Conservation (phyloP, 202 grass and related monocot species). For the Musa balbisiana region DNA sequence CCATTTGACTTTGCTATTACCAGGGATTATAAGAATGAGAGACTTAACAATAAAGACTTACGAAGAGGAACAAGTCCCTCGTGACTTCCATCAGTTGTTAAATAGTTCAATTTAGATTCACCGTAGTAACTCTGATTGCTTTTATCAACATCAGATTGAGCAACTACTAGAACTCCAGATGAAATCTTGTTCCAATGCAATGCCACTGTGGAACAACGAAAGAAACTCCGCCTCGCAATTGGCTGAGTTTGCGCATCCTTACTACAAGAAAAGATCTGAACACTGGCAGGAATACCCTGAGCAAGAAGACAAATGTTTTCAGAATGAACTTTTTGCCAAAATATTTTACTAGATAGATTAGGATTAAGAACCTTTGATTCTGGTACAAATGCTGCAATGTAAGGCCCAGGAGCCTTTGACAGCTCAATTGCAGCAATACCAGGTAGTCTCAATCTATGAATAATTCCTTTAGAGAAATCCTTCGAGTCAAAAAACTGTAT, state of each 20-base stretch:
- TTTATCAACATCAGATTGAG: constrained; percentile 88
- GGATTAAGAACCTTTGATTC: constrained; percentile 56
- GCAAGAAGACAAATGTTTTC: constrained; percentile 1
- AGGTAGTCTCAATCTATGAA: constrained; percentile 56
- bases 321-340: constrained; percentile 17
- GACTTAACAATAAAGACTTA: constrained; percentile 34
- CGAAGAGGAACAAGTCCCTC: constrained; percentile 89
- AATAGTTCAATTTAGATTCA: constrained; percentile 94
- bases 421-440: constrained; percentile 74
- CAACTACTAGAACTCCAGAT: constrained; percentile 66
- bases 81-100: constrained; percentile 76
- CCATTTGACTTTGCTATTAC: background rate
- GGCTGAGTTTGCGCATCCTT: constrained; percentile 73
- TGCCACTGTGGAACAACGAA: constrained; percentile 71
- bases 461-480: constrained; percentile 74
- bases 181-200: constrained; percentile 83
- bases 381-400: constrained; percentile 73
- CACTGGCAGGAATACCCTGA: constrained; percentile 72
- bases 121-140: constrained; percentile 99
- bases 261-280: constrained; percentile 85
- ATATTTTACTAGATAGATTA: constrained; percentile 8
- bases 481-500: constrained; percentile 84
- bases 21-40: constrained; percentile 1
- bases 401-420: constrained; percentile 66
- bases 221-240: constrained; percentile 80